Conservation (phyloP, 169 alveolate genomes). For the Hepatocystis sp. region DNA sequence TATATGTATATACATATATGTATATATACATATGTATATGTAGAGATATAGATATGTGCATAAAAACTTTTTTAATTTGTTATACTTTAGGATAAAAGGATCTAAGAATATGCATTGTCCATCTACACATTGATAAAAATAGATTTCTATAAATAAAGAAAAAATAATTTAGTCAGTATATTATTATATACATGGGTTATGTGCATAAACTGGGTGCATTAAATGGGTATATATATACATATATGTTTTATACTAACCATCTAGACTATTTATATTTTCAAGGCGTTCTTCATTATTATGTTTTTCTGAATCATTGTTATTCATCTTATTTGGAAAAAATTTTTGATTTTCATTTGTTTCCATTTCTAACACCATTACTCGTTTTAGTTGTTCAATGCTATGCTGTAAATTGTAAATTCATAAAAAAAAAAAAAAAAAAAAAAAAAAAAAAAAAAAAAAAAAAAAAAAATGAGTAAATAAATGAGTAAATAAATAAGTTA, state of each 20-base stretch:
- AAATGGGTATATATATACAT: neutral
- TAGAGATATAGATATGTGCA: neutral
- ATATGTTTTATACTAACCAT: conserved; percentile 5
- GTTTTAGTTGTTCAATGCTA: conserved; percentile 61
- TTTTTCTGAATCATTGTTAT: neutral
- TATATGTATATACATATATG: neutral
- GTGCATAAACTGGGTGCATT: too few species aligned
- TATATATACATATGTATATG: conserved; percentile 1
- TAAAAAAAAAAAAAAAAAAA: neutral
- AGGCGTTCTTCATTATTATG: neutral
- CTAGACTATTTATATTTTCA: conserved; percentile 9
- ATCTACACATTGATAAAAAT: conserved; percentile 59
- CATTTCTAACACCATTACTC: conserved; percentile 22
- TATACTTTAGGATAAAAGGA: conserved; percentile 56
- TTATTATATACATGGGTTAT: neutral
- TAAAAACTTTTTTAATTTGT: neutral
- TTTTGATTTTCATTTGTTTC: conserved; percentile 6
- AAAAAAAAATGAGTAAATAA: too few species aligned
- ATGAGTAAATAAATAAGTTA: too few species aligned
- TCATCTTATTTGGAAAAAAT: neutral
- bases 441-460: neutral
- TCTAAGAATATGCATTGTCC: conserved; percentile 68
- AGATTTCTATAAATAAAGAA: conserved; percentile 24
- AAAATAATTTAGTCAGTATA: neutral
- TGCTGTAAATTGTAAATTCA: conserved; percentile 19